These are phyloP conservation scores for Areca catechu DNA, from an alignment of 176 grass and related monocot species.

Conservation along the genomic window DNA sequence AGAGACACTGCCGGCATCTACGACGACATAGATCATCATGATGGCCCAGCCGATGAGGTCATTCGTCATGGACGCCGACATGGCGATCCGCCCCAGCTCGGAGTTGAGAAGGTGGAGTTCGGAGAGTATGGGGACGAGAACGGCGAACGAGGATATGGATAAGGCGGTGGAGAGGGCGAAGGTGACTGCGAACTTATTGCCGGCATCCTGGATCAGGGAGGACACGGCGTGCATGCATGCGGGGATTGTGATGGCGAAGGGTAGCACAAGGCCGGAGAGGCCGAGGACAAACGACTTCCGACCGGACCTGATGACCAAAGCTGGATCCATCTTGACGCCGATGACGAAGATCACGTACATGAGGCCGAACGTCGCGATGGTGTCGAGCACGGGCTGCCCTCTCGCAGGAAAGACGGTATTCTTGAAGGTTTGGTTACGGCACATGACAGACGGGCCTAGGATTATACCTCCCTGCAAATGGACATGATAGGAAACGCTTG, in stretches of 20 bases:
- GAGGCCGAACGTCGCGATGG: slow-evolving; percentile 53
- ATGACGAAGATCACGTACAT: slow-evolving; percentile 81
- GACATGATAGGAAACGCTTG: not conserved
- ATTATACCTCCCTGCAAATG: slow-evolving; percentile 61
- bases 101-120: slow-evolving; percentile 85
- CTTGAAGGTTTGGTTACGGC: slow-evolving; percentile 42
- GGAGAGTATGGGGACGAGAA: slow-evolving; percentile 71
- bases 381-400: slow-evolving; percentile 64
- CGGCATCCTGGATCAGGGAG: slow-evolving; percentile 18
- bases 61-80: slow-evolving; percentile 68
- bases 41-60: slow-evolving; percentile 64
- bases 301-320: slow-evolving; percentile 46
- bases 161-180: slow-evolving; percentile 44
- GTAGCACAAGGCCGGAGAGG: slow-evolving; percentile 38
- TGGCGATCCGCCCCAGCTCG: slow-evolving; percentile 69
- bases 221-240: slow-evolving; percentile 12
- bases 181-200: slow-evolving; percentile 19
- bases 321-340: slow-evolving; percentile 73
- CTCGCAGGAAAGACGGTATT: slow-evolving; percentile 49
- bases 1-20: slow-evolving; percentile 51
- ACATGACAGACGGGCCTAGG: slow-evolving; percentile 65
- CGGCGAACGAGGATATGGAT: slow-evolving; percentile 59
- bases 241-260: slow-evolving; percentile 24
- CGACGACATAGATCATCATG: slow-evolving; percentile 43
- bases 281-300: slow-evolving; percentile 48